Conservation (phyloP, 108 stramenopile genomes). For the Skeletonema menzelii region DNA sequence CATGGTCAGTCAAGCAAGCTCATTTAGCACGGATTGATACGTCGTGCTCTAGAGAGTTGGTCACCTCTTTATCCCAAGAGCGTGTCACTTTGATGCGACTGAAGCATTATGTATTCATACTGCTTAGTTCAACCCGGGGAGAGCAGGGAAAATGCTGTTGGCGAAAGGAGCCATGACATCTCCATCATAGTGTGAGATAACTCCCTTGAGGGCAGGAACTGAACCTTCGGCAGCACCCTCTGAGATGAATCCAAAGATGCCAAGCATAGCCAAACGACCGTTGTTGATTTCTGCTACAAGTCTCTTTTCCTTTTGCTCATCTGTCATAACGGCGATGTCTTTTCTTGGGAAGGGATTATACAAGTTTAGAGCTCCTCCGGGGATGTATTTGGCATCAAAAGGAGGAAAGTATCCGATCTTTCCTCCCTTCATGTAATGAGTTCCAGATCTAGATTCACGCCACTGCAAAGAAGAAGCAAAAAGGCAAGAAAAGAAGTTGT, state of each 20-base stretch:
- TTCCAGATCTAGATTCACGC: conserved; percentile 41
- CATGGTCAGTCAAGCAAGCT: not conserved
- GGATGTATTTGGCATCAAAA: conserved; percentile 45
- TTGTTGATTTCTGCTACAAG: conserved; percentile 59
- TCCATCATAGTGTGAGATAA: conserved; percentile 38
- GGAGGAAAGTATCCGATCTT: conserved; percentile 55
- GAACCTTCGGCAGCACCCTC: conserved; percentile 33
- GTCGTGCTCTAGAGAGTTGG: too few species aligned
- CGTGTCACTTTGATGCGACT: too few species aligned
- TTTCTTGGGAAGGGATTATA: conserved; percentile 51
- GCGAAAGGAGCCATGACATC: conserved; percentile 50
- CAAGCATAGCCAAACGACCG: conserved; percentile 54
- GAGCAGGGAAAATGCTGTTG: conserved; percentile 11
- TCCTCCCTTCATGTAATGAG: conserved; percentile 64
- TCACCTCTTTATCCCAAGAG: too few species aligned
- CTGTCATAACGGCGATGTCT: conserved; percentile 22
- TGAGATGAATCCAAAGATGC: conserved; percentile 45
- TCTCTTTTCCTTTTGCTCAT: conserved; percentile 36
- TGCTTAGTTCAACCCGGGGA: not conserved
- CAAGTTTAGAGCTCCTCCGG: conserved; percentile 52
- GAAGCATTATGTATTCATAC: too few species aligned
- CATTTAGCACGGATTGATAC: not conserved
- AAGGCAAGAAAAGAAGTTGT: not conserved
- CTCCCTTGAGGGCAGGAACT: conserved; percentile 40
- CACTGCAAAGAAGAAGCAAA: conserved; percentile 9